These are phyloP conservation scores for Logfia minima DNA, from an alignment of 129 eudicot genomes.

Conservation along the genomic window DNA sequence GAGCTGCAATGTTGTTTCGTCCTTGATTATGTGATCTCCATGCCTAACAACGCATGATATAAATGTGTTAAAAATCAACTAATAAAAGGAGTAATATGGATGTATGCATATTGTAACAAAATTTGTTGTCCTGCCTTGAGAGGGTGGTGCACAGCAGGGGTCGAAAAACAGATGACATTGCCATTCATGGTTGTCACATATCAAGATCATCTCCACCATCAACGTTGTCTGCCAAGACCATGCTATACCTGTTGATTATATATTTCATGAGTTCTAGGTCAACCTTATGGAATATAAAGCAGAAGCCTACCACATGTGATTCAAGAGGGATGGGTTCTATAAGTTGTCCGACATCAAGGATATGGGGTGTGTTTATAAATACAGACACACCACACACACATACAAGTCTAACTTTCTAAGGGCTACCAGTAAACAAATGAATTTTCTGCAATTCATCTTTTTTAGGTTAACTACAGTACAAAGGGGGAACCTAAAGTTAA, in stretches of 20 bases:
- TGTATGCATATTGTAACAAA: not conserved
- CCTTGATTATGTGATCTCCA: conserved; percentile 96
- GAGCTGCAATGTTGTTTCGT: conserved; percentile 75
- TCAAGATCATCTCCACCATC: conserved; percentile 99
- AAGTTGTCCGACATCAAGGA: not conserved
- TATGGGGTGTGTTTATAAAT: conserved; percentile 1
- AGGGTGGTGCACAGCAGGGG: conserved; percentile 91
- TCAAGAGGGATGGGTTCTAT: not conserved
- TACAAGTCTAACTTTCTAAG: too few species aligned
- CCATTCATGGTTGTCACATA: conserved; percentile 98
- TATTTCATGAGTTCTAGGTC: conserved; percentile 15
- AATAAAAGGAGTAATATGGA: not conserved
- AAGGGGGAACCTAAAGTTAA: too few species aligned
- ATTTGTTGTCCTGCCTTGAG: conserved; percentile 65
- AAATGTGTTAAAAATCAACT: not conserved
- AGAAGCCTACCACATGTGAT: not conserved
- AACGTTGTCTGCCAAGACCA: conserved; percentile 97
- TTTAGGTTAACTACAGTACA: too few species aligned
- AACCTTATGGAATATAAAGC: conserved; percentile 6
- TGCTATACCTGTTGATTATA: conserved; percentile 78
- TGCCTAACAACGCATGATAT: conserved; percentile 45
- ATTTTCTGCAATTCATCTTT: too few species aligned
- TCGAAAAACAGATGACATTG: conserved; percentile 95
- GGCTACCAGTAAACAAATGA: too few species aligned
- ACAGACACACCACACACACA: too few species aligned